Base-by-base conservation (phyloP, 768 basidiomycete species). In the Trametes punicea region DNA sequence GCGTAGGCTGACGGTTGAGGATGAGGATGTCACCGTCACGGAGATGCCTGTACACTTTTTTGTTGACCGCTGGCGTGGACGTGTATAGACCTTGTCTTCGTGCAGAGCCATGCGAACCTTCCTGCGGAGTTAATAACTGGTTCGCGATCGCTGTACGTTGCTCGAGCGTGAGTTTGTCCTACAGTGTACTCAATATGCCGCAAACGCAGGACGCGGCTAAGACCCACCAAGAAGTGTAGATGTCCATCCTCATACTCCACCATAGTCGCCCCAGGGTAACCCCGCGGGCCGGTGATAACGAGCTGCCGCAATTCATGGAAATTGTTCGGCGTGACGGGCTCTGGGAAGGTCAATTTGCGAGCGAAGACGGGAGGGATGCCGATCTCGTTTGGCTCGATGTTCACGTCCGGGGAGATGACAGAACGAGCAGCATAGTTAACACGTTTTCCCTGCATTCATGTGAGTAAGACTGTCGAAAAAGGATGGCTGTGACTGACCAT, bases 371-470 rank as follows among this genome's bases (percentile, higher is more conserved):
- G 97, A 6, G 97, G 97, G 25, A 99, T 84, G 36, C 97, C 97
- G 53, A 99, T 99, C 72, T 99, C 97, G 69, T 92, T 95, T 27
- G 97, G 92, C 72, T 99, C 97, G 62, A 99, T 98, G 72, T 98
- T 98, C 65, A 98, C 90, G 68, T 99, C 97, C 10, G 97, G 97
- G 16, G 97, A 99, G 62, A 99, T 99, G 67, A 99, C 97, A n/a
- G 97, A 99, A 60, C 97, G 94, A 20, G 97, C 97, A 38, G 97
- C 95, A 70, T 96, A 97, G 71, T 99, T 98, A 59, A 99, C 97
- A 67, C 97, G 94, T 77, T 99, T 99, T 9, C 97, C 97, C 95
- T 98, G 55, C 46, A 51, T 40, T 46, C 45, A 52, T 46, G 16
- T 39, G 23, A 51, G 27, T 25, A 34, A 7, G 2, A 10, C 39